Conservation (phyloP, 2,329 filamentous ascomycete genomes). For the Fragosphaeria purpurea region DNA sequence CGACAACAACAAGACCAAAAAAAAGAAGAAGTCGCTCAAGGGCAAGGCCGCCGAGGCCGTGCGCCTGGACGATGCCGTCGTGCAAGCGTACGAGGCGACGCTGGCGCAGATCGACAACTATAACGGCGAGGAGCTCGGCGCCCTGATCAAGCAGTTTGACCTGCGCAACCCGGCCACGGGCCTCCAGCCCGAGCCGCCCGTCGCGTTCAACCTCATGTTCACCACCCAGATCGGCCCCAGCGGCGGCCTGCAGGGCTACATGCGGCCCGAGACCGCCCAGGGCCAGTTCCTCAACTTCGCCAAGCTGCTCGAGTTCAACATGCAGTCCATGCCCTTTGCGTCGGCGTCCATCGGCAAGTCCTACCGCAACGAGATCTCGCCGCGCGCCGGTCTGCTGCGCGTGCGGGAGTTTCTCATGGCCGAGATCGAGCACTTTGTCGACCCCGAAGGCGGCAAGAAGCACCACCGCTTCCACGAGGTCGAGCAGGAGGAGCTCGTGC, state of each 20-base stretch:
- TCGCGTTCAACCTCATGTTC: slow-evolving; percentile 98
- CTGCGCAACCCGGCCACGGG: slow-evolving; percentile 80
- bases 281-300: slow-evolving; percentile 93
- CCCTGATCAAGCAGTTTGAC: slow-evolving; percentile 83
- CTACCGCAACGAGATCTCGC: slow-evolving; percentile 96
- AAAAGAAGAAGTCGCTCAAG: slow-evolving; percentile 81
- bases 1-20: slow-evolving; percentile 10
- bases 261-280: slow-evolving; percentile 92
- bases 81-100: slow-evolving; percentile 83
- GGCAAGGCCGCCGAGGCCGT: slow-evolving; percentile 66
- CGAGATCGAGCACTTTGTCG: slow-evolving; percentile 97
- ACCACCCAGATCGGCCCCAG: slow-evolving; percentile 85
- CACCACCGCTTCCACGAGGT: slow-evolving; percentile 82
- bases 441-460: slow-evolving; percentile 90
- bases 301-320: slow-evolving; percentile 94
- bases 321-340: slow-evolving; percentile 90
- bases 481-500: slow-evolving; percentile 68
- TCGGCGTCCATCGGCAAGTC: slow-evolving; percentile 97
- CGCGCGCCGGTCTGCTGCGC: slow-evolving; percentile 77
- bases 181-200: slow-evolving; percentile 65
- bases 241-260: slow-evolving; percentile 73
- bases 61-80: slow-evolving; percentile 77
- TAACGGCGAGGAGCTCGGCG: slow-evolving; percentile 72
- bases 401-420: slow-evolving; percentile 98
- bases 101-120: slow-evolving; percentile 95